Conservation (phyloP, 371 early-diverging fungal species). For the Batkoa obscura region DNA sequence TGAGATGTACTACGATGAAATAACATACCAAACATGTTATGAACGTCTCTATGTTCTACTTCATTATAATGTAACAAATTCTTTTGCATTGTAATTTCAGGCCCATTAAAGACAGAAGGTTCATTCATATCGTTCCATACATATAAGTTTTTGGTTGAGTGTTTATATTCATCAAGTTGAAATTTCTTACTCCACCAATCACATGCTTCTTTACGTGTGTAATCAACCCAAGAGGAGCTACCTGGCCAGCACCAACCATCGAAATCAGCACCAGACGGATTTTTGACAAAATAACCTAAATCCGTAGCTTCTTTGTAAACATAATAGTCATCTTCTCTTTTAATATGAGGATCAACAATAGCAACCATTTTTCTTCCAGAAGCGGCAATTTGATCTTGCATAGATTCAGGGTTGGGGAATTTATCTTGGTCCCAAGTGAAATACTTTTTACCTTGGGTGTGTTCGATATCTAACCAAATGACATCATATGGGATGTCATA, state of each 20-base stretch:
- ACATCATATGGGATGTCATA: slow-evolving; percentile 84
- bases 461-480: slow-evolving; percentile 89
- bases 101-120: slow-evolving; percentile 76
- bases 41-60: slow-evolving; percentile 74
- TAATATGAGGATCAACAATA: slow-evolving; percentile 94
- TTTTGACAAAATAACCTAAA: slow-evolving; percentile 56
- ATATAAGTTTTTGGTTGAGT: slow-evolving; percentile 48
- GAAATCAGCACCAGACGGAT: slow-evolving; percentile 40
- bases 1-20: slow-evolving; percentile 34
- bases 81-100: slow-evolving; percentile 84
- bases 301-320: slow-evolving; percentile 61
- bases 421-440: slow-evolving; percentile 76
- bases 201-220: slow-evolving; percentile 51
- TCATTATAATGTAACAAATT: slow-evolving; percentile 58
- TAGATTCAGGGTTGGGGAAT: slow-evolving; percentile 70
- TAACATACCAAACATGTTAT: slow-evolving; percentile 64
- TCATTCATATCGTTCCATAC: slow-evolving; percentile 96
- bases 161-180: slow-evolving; percentile 37
- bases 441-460: slow-evolving; percentile 77
- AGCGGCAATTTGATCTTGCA: slow-evolving; percentile 53
- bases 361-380: slow-evolving; percentile 80
- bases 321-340: slow-evolving; percentile 49
- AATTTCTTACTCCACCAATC: slow-evolving; percentile 68
- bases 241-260: slow-evolving; percentile 93
- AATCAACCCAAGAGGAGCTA: slow-evolving; percentile 75